Evolutionary conservation across 192 early-diverging fungal species (phyloP), one percentile per base, ranked within the genome.

Genomic region (Linnemannia exigua): DNA sequence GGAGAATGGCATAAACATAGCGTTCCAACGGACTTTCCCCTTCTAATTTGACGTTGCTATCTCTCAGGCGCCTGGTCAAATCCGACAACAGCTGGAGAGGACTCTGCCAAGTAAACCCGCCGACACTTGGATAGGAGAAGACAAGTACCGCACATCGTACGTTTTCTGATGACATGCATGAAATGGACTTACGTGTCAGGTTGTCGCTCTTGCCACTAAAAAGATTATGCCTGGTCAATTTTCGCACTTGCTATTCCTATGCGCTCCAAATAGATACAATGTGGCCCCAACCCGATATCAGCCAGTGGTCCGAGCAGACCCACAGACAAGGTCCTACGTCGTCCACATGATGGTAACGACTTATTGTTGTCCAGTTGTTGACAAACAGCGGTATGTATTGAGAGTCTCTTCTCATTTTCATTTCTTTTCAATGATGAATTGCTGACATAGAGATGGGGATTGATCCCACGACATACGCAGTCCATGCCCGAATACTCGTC

Each of bases 381-480:
- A 20, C 36, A n/a, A 6, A 8, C 19, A 11, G 19, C 17, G 8
- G 17, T 22, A 6, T 16, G 67, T 22, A 4, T 5, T 33, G 36
- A 69, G 37, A 38, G 5, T 5, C 22, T 38, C 36, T 69, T 63
- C n/a, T 63, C 25, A 22, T 11, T 28, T 50, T 20, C 33, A 44
- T 35, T 31, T 19, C 48, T 17, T 67, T 5, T 41, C 31, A 19
- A 8, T 9, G 8, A 22, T 15, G 2, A 25, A 31, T n/a, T 63
- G 58, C 19, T 31, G 19, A 11, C 22, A 54, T 52, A 90, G 90
- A 88, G 80, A 79, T 92, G 91, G 91, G 91, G 91, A 3, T 77
- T 91, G 52, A 90, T 92, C 63, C 91, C 91, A 28, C 85, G 70
- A 2, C 79, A 88, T 74, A 78, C 88, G 17, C 91, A 89, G 31